Percentiles rank a stretch among this genome's conserved stretches.
These are phyloP conservation scores for Mikania micrantha DNA, from an alignment of 129 eudicot genomes.

Conservation along the genomic window DNA sequence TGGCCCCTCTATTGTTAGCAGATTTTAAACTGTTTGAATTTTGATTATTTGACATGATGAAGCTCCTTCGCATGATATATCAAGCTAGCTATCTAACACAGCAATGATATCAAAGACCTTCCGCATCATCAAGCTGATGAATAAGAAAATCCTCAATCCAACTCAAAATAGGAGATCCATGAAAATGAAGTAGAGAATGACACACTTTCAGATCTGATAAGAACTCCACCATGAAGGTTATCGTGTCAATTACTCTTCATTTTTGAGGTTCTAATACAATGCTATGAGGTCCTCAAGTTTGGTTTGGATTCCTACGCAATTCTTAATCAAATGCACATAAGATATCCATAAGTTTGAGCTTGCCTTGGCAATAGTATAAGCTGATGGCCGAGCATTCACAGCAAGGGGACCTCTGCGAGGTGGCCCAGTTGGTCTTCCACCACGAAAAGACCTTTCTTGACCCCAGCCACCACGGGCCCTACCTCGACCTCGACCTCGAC, in stretches of 20 bases:
- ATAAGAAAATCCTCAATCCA: conserved; percentile 24
- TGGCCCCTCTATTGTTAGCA: conserved; percentile 18
- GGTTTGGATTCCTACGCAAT: conserved; percentile 38
- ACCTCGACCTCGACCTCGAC: conserved; percentile 36
- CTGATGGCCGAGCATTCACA: conserved; percentile 62
- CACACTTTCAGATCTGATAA: conserved; percentile 28
- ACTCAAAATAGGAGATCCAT: conserved; percentile 26
- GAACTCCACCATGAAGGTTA: conserved; percentile 43
- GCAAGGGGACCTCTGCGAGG: conserved; percentile 64
- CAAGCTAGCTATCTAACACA: conserved; percentile 28
- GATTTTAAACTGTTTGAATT: conserved; percentile 20
- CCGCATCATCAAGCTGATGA: conserved; percentile 32
- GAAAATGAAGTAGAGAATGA: conserved; percentile 15
- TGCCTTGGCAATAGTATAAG: conserved; percentile 90
- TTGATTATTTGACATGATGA: conserved; percentile 30
- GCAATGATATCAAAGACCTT: conserved; percentile 35
- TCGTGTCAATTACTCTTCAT: conserved; percentile 32
- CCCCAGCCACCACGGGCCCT: conserved; percentile 62
- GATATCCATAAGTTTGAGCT: conserved; percentile 74
- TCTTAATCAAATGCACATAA: conserved; percentile 55
- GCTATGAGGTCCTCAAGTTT: conserved; percentile 31
- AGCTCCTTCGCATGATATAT: conserved; percentile 43
- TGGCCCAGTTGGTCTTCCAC: conserved; percentile 39
- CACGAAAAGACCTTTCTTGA: conserved; percentile 5
- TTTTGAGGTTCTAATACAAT: conserved; percentile 19